Evolutionary conservation across 2,329 filamentous ascomycete species (phyloP).

Genomic region (Xylariaceae sp.): DNA sequence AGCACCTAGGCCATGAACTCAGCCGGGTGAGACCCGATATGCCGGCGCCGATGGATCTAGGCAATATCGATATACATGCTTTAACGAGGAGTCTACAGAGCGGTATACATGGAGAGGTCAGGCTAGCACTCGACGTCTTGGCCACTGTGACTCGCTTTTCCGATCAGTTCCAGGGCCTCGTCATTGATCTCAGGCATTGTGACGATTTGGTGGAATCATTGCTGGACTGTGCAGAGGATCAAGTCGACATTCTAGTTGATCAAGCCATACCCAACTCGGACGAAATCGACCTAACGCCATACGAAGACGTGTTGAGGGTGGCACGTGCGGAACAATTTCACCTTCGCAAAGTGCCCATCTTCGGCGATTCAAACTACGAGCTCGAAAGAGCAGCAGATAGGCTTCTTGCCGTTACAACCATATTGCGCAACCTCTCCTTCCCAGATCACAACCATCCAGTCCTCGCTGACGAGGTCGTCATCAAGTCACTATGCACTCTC

Average conservation of each 20-base stretch:
- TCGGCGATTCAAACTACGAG: conserved; percentile 76
- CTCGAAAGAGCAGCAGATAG: conserved; percentile 84
- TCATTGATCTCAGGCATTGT: conserved; percentile 67
- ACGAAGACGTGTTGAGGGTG: conserved; percentile 83
- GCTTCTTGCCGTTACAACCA: conserved; percentile 86
- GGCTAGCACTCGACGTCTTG: conserved; percentile 82
- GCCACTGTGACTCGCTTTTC: conserved; percentile 64
- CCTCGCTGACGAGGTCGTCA: conserved; percentile 72
- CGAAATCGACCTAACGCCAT: conserved; percentile 76
- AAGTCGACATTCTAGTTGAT: conserved; percentile 80
- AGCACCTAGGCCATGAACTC: conserved; percentile 64
- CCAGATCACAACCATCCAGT: conserved; percentile 67
- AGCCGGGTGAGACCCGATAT: conserved; percentile 69
- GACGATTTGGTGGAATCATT: conserved; percentile 87
- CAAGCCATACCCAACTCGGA: conserved; percentile 84
- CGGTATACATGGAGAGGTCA: conserved; percentile 85
- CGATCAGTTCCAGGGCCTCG: conserved; percentile 60
- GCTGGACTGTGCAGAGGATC: conserved; percentile 86
- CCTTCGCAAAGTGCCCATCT: conserved; percentile 68
- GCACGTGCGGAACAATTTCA: conserved; percentile 71
- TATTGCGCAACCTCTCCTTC: conserved; percentile 90
- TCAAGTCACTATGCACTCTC: conserved; percentile 79
- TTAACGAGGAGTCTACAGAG: conserved; percentile 87
- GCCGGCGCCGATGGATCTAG: conserved; percentile 73
- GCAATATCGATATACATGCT: conserved; percentile 85